Base-by-base conservation (phyloP, 2,329 filamentous ascomycete genomes). In the Aspergillus unguis region DNA sequence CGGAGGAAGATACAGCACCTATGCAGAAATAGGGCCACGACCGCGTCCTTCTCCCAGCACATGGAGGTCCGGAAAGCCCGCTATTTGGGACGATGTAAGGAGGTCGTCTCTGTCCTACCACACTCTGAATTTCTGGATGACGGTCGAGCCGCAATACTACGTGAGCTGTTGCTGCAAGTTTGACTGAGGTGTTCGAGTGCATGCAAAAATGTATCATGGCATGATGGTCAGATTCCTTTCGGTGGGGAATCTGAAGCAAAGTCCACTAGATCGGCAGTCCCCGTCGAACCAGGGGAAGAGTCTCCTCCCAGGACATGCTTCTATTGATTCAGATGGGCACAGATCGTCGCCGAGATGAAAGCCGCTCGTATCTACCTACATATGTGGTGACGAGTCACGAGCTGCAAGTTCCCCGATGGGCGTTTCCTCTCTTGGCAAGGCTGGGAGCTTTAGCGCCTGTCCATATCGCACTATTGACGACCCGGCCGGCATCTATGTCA, bases 251-350 rank as follows among this genome's bases (percentile, higher is more conserved):
- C 17, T 17, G 17, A 17, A 17, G 17, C 17, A 17, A 17, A 45
- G 26, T n/a, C 46, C 46, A 48, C 36, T 37, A 27, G 48, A 59
- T 57, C 55, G 48, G 48, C 52, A 48, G 42, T 33, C 40, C 37
- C 48, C 48, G 48, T 45, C 23, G 41, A 25, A 9, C 37, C 32
- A 38, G 35, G 23, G 31, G 17, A 17, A 17, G 17, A 17, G 17
- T 17, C 17, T 17, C 17, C 17, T 17, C 17, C 17, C 17, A 17
- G 17, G 17, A 17, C 17, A 17, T 17, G 17, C 17, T 17, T 17
- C 17, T 17, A 17, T 17, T 17, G 17, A 17, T 17, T 17, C 17
- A 48, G 49, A 44, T 41, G 17, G 44, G 37, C 8, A 29, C 44
- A 27, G 46, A 44, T 50, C 41, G 38, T 49, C 45, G 38, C 36